Conservation (phyloP, 306 rosid species). For the Chamaecrista fasciculata region DNA sequence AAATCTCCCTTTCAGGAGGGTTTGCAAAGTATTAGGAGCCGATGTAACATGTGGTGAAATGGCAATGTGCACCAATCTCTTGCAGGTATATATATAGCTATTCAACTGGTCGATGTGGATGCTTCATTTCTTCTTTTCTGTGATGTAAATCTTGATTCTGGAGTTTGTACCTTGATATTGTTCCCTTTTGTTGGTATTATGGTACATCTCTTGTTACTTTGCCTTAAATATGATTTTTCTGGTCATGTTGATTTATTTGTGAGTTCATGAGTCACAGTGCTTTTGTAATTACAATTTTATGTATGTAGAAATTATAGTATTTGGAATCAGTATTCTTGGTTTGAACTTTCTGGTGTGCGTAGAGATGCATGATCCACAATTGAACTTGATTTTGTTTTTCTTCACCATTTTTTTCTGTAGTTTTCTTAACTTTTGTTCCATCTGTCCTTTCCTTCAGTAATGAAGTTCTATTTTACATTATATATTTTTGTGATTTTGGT, state of each 20-base stretch:
- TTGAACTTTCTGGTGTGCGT: constrained; percentile 14
- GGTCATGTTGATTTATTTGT: not conserved
- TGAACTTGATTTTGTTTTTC: not conserved
- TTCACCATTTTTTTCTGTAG: not conserved
- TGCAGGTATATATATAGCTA: constrained; percentile 59
- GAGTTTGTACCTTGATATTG: constrained; percentile 8
- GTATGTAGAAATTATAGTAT: not conserved
- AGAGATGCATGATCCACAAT: constrained; percentile 1
- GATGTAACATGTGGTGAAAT: constrained; percentile 96
- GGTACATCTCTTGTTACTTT: not conserved
- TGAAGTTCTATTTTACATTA: constrained; percentile 16
- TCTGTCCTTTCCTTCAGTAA: not conserved
- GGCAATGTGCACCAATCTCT: constrained; percentile 96
- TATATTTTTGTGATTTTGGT: constrained; percentile 2
- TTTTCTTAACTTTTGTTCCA: constrained; percentile 4
- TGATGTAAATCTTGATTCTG: constrained; percentile 12
- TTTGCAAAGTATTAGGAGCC: constrained; percentile 87
- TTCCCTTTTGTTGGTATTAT: not conserved
- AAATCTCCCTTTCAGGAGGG: constrained; percentile 96
- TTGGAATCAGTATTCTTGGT: not conserved
- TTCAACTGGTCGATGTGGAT: constrained; percentile 27
- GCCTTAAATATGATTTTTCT: not conserved
- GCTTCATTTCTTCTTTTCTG: constrained; percentile 1
- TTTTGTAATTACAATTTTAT: constrained; percentile 2
- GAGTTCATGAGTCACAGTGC: not conserved